Base-by-base conservation (phyloP, 345 rosid species). In the Rhodamnia argentea region DNA sequence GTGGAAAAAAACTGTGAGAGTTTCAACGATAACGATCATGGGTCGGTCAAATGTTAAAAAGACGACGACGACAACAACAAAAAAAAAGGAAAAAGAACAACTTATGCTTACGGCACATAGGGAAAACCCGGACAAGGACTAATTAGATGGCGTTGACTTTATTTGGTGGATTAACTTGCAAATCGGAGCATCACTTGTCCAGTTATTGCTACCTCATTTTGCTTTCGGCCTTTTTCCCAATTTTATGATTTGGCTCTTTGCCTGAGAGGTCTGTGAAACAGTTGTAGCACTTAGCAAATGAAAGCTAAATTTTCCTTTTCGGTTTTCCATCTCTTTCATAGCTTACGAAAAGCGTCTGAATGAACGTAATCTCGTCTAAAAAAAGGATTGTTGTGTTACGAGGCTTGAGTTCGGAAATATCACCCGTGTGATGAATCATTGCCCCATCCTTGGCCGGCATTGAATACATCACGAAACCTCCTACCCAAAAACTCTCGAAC, bases 71-170 rank as follows among this genome's bases (percentile, higher is more conserved):
- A 1, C 20, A 3, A 26, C 27, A 27, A 26, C 26, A 56, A 23
- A 0, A 12, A 4, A 8, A 3, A n/a, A 1, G 13, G 5, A 8
- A 24, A 3, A 18, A 62, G 22, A 62, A 15, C 32, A 29, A 10
- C 76, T 14, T 29, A 62, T 55, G 26, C 58, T 62, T 29, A 7
- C 7, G 44, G 24, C 32, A 16, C 76, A 64, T 64, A 32, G 76
- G 76, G 44, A 64, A 44, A 32, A 32, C 76, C 44, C 24, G 23
- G 76, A 64, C 76, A 32, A 64, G 22, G 40, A 9, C 58, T 16
- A 64, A 64, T 64, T 64, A 32, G 44, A 64, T 64, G 44, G 76
- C 4, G 76, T 29, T 64, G 24, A 64, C 76, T 64, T 62, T 14
- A 62, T 27, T 62, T 7, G 10, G 74, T 62, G 22, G 40, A 62